Evolutionary conservation across 345 rosid species (phyloP), one percentile per base, ranked within the genome.

Genomic region (Eucalyptus globulus): DNA sequence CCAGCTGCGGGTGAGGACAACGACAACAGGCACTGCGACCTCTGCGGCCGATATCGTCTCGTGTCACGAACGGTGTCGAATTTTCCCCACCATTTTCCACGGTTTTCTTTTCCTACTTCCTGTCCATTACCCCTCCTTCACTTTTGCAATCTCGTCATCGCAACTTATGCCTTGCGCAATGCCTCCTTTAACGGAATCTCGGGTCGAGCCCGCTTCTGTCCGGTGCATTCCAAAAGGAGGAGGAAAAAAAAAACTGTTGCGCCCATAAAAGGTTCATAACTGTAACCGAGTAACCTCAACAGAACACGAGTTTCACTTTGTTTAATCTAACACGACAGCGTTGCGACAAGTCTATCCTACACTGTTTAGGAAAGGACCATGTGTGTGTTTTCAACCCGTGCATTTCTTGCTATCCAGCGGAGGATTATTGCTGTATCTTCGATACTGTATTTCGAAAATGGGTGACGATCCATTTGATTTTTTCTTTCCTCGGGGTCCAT

Each of bases 201-300:
- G 24, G 40, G 43, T 67, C 80, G 11, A 67, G 43, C 80, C 80
- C 24, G 22, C 43, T n/a, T 31, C 31, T 15, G 31, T 31, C 22
- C 40, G 80, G 43, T 16, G 80, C 80, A 34, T 15, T 67, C 22
- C 80, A 67, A 17, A 10, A 56, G 29, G 0, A 56, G 27, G 8
- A 0, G 4, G 0, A 16, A 6, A 51, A 4, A 19, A 54, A 21
- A 21, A 54, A 4, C 37, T 14, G 37, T n/a, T 31, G 27, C 15
- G 11, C 47, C 45, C 11, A 37, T 76, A 11, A 76, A 21, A 76
- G 40, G 83, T 37, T 76, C 27, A 37, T 21, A 76, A 76, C 45
- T 8, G 45, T 37, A 16, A 76, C 9, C 5, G 7, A 6, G 47
- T 37, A 26, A 37, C 27, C 83, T 76, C 27, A 24, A 6, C 6